These are phyloP conservation scores for Cryptosporidium tyzzeri DNA, from an alignment of 169 alveolate genomes.

Conservation along the genomic window DNA sequence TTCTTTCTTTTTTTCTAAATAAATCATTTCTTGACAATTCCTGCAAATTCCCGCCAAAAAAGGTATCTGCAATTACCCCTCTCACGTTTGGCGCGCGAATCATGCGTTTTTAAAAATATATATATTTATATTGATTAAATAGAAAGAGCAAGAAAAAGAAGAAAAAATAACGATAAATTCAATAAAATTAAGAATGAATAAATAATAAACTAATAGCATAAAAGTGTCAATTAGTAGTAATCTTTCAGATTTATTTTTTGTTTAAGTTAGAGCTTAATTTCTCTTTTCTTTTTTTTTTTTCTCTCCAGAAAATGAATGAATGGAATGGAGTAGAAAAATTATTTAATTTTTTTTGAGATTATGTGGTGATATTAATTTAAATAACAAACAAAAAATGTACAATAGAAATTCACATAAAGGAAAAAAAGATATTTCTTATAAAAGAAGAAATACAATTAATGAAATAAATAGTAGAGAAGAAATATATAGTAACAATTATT, in stretches of 20 bases:
- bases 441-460: not conserved
- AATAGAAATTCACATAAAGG: not conserved
- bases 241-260: not conserved
- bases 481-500: not conserved
- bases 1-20: not conserved
- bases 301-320: not conserved
- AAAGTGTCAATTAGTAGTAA: too few species aligned
- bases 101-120: not conserved
- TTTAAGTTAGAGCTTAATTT: too few species aligned
- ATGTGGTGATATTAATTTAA: not conserved
- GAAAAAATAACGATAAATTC: too few species aligned
- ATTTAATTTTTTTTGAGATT: not conserved
- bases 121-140: not conserved
- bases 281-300: too few species aligned
- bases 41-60: not conserved
- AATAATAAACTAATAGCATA: too few species aligned
- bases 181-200: not conserved
- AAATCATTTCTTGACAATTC: not conserved
- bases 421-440: not conserved
- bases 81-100: slow-evolving; percentile 2
- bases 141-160: not conserved
- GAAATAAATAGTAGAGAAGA: not conserved
- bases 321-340: not conserved
- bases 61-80: slow-evolving; percentile 15
- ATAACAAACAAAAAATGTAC: not conserved